Conservation (phyloP, 768 basidiomycete genomes). For the Nevesoporus exiguus region DNA sequence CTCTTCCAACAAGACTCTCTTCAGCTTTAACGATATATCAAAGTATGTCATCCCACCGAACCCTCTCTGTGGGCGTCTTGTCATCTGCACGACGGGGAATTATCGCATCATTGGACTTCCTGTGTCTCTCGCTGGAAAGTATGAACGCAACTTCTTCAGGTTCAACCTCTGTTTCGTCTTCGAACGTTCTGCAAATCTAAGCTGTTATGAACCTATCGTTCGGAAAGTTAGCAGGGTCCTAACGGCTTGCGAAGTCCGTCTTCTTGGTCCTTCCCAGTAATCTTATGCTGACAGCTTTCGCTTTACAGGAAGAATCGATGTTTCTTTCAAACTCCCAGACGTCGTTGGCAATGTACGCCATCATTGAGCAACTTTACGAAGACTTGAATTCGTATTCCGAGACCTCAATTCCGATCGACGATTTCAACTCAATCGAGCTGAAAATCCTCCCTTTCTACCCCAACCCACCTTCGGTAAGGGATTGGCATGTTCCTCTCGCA, state of each 20-base stretch:
- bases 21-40: slow-evolving; percentile 89
- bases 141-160: slow-evolving; percentile 83
- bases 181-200: slow-evolving; percentile 83
- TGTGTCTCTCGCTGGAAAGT: slow-evolving; percentile 69
- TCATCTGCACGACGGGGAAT: slow-evolving; percentile 76
- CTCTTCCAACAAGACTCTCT: slow-evolving; percentile 56
- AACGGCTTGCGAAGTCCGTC: slow-evolving; percentile 78
- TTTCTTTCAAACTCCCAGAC: slow-evolving; percentile 78
- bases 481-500: slow-evolving; percentile 95
- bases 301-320: slow-evolving; percentile 75
- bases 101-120: slow-evolving; percentile 94
- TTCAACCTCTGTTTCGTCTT: slow-evolving; percentile 98
- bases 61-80: slow-evolving; percentile 81
- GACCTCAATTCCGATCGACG: slow-evolving; percentile 87
- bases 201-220: slow-evolving; percentile 94
- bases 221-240: slow-evolving; percentile 92
- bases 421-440: slow-evolving; percentile 91
- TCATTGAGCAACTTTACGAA: slow-evolving; percentile 95
- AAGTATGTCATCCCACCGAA: slow-evolving; percentile 92
- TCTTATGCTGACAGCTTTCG: slow-evolving; percentile 3
- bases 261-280: slow-evolving; percentile 2
- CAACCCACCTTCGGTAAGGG: slow-evolving; percentile 83
- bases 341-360: slow-evolving; percentile 66
- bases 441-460: slow-evolving; percentile 97
- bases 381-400: slow-evolving; percentile 97